Percentiles rank a stretch among this genome's conserved stretches.
These are phyloP conservation scores for Ziziphus jujuba DNA, from an alignment of 306 rosid species.

Conservation along the genomic window DNA sequence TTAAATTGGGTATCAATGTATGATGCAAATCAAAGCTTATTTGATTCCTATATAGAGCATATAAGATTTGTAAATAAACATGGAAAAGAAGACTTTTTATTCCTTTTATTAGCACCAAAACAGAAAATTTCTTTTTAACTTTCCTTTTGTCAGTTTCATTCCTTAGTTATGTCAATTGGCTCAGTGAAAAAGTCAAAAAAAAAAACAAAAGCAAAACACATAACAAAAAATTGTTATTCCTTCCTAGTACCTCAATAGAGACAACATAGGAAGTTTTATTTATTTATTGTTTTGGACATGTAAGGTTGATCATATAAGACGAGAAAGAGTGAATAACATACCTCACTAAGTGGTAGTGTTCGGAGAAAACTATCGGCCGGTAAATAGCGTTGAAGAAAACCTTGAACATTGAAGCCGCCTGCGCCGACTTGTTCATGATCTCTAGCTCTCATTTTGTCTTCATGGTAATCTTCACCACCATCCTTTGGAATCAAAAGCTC, in stretches of 20 bases:
- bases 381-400: conserved; percentile 38
- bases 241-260: neutral
- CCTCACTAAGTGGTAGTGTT: conserved; percentile 61
- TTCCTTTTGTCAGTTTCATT: neutral
- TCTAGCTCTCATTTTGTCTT: conserved; percentile 43
- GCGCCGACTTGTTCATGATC: conserved; percentile 22
- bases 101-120: neutral
- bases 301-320: too few species aligned
- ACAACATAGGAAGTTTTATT: neutral
- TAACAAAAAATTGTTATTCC: neutral
- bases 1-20: too few species aligned
- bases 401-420: conserved; percentile 11
- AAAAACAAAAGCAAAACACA: neutral
- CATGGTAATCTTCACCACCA: conserved; percentile 24
- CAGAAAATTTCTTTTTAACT: neutral
- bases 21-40: too few species aligned
- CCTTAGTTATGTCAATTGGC: conserved; percentile 3
- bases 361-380: conserved; percentile 35
- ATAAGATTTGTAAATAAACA: too few species aligned
- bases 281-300: too few species aligned
- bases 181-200: neutral
- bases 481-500: conserved; percentile 39
- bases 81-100: too few species aligned
- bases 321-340: conserved; percentile 11
- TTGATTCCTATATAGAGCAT: too few species aligned